phyloP scores from a whole-genome alignment of 2,329 filamentous ascomycete species.

The Ceratocystis destructans region DNA sequence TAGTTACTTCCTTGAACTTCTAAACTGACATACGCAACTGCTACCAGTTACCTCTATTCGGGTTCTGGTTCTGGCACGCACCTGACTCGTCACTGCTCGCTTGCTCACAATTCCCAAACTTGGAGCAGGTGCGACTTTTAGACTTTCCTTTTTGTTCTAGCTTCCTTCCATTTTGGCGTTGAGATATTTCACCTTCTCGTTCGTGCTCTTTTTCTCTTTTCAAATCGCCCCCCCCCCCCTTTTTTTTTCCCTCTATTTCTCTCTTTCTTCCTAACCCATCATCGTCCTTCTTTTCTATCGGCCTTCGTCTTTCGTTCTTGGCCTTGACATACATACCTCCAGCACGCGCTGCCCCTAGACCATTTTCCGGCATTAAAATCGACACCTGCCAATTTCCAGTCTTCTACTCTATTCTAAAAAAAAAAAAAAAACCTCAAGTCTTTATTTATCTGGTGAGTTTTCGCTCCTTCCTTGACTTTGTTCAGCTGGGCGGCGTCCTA shows the following conservation, averaged over 20 bases:
- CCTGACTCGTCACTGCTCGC: neutral
- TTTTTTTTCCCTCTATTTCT: neutral
- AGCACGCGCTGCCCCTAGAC: neutral
- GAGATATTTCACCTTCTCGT: neutral
- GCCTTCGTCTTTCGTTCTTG: neutral
- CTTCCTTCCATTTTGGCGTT: slow-evolving; percentile 4
- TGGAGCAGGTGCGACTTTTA: neutral
- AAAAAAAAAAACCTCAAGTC: neutral
- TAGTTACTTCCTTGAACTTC: no score
- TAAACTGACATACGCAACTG: no score
- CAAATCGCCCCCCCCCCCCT: neutral
- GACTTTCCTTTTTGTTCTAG: neutral
- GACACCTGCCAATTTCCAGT: neutral
- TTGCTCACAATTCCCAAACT: neutral
- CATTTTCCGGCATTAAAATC: neutral
- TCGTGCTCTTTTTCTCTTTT: neutral
- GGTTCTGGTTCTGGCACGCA: neutral
- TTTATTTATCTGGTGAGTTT: neutral
- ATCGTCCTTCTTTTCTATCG: neutral
- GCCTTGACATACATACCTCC: neutral
- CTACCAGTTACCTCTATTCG: neutral
- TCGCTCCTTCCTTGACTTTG: neutral
- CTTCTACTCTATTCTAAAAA: neutral
- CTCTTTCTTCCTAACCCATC: neutral
- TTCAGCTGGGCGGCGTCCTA: neutral